Evolutionary conservation across 164 flowering plant genomes (phyloP).

Genomic region (Echeveria elegans): DNA sequence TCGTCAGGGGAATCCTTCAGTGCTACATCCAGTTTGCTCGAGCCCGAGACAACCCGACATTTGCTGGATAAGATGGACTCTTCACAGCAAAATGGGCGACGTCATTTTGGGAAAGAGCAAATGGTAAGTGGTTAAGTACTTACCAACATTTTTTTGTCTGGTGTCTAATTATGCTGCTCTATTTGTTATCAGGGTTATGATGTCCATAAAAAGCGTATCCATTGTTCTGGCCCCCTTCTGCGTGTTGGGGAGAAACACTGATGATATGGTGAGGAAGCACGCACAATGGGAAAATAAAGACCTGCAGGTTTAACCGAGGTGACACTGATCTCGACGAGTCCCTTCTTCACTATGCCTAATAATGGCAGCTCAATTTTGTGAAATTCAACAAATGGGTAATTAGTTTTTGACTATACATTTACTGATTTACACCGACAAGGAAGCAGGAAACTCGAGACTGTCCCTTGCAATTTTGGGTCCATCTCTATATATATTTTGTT

Average conservation of each 20-base stretch:
- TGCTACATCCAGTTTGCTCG: constrained; percentile 24
- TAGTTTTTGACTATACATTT: not conserved
- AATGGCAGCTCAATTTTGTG: constrained; percentile 20
- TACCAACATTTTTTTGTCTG: not conserved
- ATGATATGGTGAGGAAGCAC: constrained; percentile 83
- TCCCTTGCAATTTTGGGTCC: not conserved
- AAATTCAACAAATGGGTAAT: not conserved
- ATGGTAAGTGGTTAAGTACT: constrained; percentile 20
- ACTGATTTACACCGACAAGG: not conserved
- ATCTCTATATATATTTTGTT: not conserved
- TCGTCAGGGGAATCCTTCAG: constrained; percentile 30
- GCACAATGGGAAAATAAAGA: constrained; percentile 61
- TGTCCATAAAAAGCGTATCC: constrained; percentile 35
- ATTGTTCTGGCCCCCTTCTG: constrained; percentile 32
- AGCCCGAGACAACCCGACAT: constrained; percentile 16
- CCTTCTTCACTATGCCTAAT: constrained; percentile 23
- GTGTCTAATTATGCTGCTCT: not conserved
- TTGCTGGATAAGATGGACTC: constrained; percentile 36
- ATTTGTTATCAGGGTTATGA: constrained; percentile 29
- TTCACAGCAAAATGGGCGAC: constrained; percentile 38
- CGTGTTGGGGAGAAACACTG: constrained; percentile 34
- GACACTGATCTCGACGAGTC: constrained; percentile 31
- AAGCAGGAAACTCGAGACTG: not conserved
- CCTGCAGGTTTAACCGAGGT: constrained; percentile 17
- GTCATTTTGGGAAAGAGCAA: constrained; percentile 23